Conservation (phyloP, 129 eudicot species). For the carrot (Daucus carota) region DNA sequence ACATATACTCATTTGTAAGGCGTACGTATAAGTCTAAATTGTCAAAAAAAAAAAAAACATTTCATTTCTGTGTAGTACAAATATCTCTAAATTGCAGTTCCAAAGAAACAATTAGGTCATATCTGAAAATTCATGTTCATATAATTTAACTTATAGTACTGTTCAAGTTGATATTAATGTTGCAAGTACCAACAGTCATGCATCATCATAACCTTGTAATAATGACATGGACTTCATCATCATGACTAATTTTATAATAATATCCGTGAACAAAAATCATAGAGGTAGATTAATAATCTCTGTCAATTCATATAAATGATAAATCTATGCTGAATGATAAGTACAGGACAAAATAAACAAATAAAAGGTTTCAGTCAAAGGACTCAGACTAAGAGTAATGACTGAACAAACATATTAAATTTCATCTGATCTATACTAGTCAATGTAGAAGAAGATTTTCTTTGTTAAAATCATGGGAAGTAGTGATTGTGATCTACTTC, state of each 20-base stretch:
- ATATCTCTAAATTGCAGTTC: too few relatives aligned
- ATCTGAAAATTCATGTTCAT: too few relatives aligned
- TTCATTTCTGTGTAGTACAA: too few relatives aligned
- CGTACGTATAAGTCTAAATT: too few relatives aligned
- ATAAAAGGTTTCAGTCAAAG: background rate
- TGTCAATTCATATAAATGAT: too few relatives aligned
- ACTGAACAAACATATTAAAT: background rate
- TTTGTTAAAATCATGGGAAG: constrained; percentile 1
- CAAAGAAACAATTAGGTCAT: too few relatives aligned
- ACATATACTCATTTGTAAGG: too few relatives aligned
- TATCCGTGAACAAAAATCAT: background rate
- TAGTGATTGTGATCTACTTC: constrained; percentile 7
- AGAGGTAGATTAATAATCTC: too few relatives aligned
- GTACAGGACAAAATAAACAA: background rate
- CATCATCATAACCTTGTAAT: background rate
- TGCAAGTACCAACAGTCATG: background rate
- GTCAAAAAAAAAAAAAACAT: background rate
- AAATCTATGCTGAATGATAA: background rate
- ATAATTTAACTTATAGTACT: too few relatives aligned
- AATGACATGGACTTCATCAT: background rate
- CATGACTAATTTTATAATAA: background rate
- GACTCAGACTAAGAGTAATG: background rate
- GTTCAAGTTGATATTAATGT: too few relatives aligned
- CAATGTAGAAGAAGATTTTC: background rate
- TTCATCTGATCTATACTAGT: background rate